These are phyloP conservation scores for Podospora didyma DNA, from an alignment of 495 filamentous ascomycete genomes.

Conservation along the genomic window DNA sequence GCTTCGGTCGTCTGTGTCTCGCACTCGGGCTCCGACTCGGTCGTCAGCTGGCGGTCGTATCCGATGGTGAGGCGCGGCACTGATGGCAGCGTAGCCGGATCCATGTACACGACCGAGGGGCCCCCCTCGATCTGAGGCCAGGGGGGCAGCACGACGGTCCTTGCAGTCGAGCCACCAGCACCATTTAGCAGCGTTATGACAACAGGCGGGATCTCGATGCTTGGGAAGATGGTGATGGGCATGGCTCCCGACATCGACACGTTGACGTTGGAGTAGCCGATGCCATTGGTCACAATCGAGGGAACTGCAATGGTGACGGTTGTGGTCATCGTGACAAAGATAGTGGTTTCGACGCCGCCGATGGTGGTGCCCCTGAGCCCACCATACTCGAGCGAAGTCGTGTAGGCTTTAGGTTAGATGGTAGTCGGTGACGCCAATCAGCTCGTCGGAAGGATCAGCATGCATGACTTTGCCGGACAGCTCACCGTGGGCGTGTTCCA, in stretches of 20 bases:
- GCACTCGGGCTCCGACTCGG: constrained; percentile 2
- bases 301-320: constrained; percentile 13
- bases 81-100: no score
- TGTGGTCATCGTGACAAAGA: constrained; percentile 12
- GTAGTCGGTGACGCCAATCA: neutral
- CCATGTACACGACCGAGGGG: no score
- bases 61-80: no score
- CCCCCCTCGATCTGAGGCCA: constrained; percentile 23
- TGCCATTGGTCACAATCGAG: neutral
- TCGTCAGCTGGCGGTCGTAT: constrained; percentile 5
- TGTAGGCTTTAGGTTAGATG: constrained; percentile 9
- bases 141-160: constrained; percentile 9
- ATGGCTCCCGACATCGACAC: neutral
- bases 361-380: neutral
- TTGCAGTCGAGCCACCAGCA: constrained; percentile 11
- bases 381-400: constrained; percentile 20
- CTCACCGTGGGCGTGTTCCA: constrained; percentile 5
- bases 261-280: constrained; percentile 14
- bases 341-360: neutral
- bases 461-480: constrained; percentile 12
- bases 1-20: constrained; percentile 10
- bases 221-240: constrained; percentile 6
- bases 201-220: constrained; percentile 16
- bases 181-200: constrained; percentile 4
- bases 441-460: constrained; percentile 19